These are phyloP conservation scores for Manihot esculenta DNA, from an alignment of 441 rosid genomes.

Conservation along the genomic window DNA sequence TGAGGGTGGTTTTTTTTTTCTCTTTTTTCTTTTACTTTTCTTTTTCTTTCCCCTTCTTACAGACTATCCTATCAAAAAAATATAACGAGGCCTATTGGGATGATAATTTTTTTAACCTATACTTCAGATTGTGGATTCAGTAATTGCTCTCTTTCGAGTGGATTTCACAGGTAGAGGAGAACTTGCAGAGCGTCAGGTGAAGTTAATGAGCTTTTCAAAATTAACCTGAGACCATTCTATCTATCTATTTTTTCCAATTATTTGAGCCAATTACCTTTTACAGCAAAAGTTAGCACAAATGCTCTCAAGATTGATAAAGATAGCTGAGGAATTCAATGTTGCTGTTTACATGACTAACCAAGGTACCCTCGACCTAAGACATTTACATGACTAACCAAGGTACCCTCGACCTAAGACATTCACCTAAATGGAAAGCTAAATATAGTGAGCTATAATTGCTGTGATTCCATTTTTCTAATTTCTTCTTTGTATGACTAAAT, in stretches of 20 bases:
- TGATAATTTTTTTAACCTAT: conserved; percentile 20
- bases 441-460: background rate
- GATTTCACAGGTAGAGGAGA: conserved; percentile 96
- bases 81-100: conserved; percentile 5
- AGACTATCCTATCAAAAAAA: background rate
- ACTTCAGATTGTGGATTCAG: conserved; percentile 80
- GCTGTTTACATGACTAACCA: conserved; percentile 94
- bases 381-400: conserved; percentile 84
- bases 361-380: conserved; percentile 38
- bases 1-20: conserved; percentile 9
- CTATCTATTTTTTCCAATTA: conserved; percentile 15
- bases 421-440: background rate
- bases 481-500: conserved; percentile 2
- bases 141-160: conserved; percentile 85
- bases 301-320: conserved; percentile 84
- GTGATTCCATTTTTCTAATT: background rate
- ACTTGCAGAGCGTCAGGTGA: conserved; percentile 94
- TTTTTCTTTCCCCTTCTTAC: conserved; percentile 1
- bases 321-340: conserved; percentile 88
- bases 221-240: background rate
- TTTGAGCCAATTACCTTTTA: conserved; percentile 16
- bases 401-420: conserved; percentile 19
- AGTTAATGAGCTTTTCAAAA: background rate
- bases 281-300: conserved; percentile 97
- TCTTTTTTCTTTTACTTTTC: no score